These are phyloP conservation scores for Juncus inflexus DNA, from an alignment of 176 grass and related monocot species.

Conservation along the genomic window DNA sequence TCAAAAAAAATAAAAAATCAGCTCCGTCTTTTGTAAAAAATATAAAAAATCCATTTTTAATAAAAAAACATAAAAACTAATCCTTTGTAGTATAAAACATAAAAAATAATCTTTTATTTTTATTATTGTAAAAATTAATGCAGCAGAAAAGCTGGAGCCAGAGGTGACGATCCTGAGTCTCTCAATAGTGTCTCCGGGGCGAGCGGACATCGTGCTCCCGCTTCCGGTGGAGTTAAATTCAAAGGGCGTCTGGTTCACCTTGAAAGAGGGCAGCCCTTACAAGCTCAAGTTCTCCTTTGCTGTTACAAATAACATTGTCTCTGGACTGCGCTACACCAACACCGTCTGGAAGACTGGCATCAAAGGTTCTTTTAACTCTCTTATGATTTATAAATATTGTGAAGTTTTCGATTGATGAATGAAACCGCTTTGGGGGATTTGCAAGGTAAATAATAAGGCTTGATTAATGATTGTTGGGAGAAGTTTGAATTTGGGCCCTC, in stretches of 20 bases:
- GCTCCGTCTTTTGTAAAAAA: no score
- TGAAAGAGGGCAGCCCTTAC: conserved; percentile 87
- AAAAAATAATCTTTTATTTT: no score
- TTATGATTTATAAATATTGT: not conserved
- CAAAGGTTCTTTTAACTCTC: conserved; percentile 42
- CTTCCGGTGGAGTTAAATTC: conserved; percentile 59
- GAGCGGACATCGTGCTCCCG: conserved; percentile 65
- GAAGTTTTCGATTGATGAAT: no score
- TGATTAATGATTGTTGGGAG: no score
- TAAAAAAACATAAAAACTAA: no score
- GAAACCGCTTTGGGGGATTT: no score
- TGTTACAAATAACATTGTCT: conserved; percentile 89
- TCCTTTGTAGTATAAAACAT: no score
- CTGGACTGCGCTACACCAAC: conserved; percentile 91
- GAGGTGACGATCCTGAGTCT: conserved; percentile 89
- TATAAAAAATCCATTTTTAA: no score
- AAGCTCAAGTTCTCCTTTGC: conserved; percentile 93
- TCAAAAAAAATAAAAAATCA: no score
- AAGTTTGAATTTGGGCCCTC: no score
- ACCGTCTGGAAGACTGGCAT: conserved; percentile 91
- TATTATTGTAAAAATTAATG: no score
- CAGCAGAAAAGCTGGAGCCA: conserved; percentile 67
- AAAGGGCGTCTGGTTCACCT: conserved; percentile 83
- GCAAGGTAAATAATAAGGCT: no score
- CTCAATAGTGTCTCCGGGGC: conserved; percentile 61